phyloP scores from a whole-genome alignment of 257 asterid genomes.

The Paraleonurus japonicus region DNA sequence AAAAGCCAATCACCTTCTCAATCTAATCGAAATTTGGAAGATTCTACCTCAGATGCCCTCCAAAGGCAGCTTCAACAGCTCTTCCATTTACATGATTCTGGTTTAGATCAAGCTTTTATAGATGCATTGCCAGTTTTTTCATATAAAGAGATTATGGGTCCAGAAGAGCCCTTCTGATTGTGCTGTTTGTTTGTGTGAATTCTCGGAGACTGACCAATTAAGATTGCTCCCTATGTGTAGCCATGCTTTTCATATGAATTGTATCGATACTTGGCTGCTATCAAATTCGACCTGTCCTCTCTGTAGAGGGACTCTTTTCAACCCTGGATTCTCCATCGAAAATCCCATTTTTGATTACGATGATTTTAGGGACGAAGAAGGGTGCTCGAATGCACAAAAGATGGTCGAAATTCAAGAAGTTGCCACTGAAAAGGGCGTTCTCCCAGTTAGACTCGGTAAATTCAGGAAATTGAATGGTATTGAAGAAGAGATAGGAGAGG shows the following conservation, averaged over 20 bases:
- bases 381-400: conserved; percentile 23
- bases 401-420: conserved; percentile 34
- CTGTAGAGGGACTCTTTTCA: conserved; percentile 42
- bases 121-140: conserved; percentile 52
- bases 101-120: conserved; percentile 51
- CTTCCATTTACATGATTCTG: conserved; percentile 49
- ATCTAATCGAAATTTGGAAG: conserved; percentile 27
- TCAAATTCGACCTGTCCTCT: conserved; percentile 54
- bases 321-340: conserved; percentile 25
- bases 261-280: conserved; percentile 57
- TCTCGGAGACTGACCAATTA: conserved; percentile 36
- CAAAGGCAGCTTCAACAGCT: conserved; percentile 58
- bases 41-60: conserved; percentile 37
- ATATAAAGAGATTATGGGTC: conserved; percentile 45
- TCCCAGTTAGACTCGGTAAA: conserved; percentile 60
- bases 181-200: conserved; percentile 55
- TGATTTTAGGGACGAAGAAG: conserved; percentile 34
- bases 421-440: conserved; percentile 24
- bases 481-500: conserved; percentile 39
- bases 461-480: conserved; percentile 43
- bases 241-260: conserved; percentile 51
- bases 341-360: conserved; percentile 35
- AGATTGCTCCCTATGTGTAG: conserved; percentile 50
- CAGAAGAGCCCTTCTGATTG: conserved; percentile 50
- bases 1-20: conserved; percentile 30